Percentiles rank a stretch among this genome's conserved stretches.
These are phyloP conservation scores for Solanum verrucosum DNA, from an alignment of 257 asterid species.

Conservation along the genomic window DNA sequence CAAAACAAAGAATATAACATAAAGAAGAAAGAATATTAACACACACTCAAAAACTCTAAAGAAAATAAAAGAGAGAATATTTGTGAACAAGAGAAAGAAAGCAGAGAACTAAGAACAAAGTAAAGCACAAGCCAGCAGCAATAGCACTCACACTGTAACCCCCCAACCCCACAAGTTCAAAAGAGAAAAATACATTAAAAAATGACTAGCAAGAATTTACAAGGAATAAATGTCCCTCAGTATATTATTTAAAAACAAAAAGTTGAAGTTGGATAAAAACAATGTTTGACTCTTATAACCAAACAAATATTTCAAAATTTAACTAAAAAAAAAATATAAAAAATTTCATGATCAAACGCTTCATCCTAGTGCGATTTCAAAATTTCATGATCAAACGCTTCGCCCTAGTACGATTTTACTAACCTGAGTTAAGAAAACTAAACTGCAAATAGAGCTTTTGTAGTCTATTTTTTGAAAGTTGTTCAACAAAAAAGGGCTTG, in stretches of 20 bases:
- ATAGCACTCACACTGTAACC: not conserved
- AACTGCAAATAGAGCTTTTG: not conserved
- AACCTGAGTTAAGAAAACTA: not conserved
- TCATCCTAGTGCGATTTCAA: too few species aligned
- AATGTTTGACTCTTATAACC: too few species aligned
- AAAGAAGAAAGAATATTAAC: not conserved
- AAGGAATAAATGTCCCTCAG: constrained; percentile 10
- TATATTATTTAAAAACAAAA: not conserved
- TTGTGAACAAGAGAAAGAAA: not conserved
- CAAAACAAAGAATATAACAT: not conserved
- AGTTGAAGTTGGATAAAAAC: too few species aligned
- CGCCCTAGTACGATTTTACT: not conserved
- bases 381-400: not conserved
- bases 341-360: not conserved
- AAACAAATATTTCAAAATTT: too few species aligned
- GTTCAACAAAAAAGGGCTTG: not conserved
- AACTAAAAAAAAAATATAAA: accelerated
- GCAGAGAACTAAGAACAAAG: not conserved
- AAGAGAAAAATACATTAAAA: not conserved
- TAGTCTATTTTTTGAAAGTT: not conserved
- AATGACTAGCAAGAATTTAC: not conserved
- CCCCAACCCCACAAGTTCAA: not conserved
- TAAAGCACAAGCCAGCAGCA: constrained; percentile 8
- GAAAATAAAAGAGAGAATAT: constrained; percentile 14
- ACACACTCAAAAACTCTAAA: not conserved